These are phyloP conservation scores for Backusella westeae DNA, from an alignment of 192 early-diverging fungal species.

Conservation along the genomic window DNA sequence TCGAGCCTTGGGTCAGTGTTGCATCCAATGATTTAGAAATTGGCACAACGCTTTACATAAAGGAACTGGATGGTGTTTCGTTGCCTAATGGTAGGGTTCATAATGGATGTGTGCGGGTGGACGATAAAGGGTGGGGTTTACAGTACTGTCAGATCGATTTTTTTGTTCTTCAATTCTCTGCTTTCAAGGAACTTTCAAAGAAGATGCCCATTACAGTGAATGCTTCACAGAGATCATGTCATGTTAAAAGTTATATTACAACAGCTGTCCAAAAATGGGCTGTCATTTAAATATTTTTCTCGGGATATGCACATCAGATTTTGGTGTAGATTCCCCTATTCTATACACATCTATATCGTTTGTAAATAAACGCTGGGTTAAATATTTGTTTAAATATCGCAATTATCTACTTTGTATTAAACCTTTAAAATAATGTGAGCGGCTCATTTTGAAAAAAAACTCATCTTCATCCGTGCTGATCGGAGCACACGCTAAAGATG, in stretches of 20 bases:
- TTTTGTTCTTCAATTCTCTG: constrained; percentile 21
- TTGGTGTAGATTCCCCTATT: too few relatives aligned
- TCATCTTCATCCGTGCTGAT: too few relatives aligned
- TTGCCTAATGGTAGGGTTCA: constrained; percentile 35
- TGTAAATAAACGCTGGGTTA: too few relatives aligned
- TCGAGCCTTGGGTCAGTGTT: constrained; percentile 38
- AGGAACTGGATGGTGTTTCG: constrained; percentile 26
- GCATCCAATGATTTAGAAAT: constrained; percentile 35
- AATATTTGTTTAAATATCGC: too few relatives aligned
- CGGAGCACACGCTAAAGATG: not conserved
- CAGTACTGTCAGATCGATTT: constrained; percentile 32
- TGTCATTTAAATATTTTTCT: not conserved
- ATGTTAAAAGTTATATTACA: constrained; percentile 19
- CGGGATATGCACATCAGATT: too few relatives aligned
- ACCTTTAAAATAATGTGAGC: too few relatives aligned
- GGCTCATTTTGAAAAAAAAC: too few relatives aligned
- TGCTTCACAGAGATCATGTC: constrained; percentile 5
- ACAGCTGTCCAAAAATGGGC: constrained; percentile 14
- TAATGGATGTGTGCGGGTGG: constrained; percentile 42
- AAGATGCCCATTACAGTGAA: not conserved
- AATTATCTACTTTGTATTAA: too few relatives aligned
- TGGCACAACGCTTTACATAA: constrained; percentile 34
- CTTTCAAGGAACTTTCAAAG: not conserved
- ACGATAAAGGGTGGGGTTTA: constrained; percentile 36
- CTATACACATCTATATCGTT: too few relatives aligned